These are phyloP conservation scores for Monosiga brevicollis DNA, from an alignment of 78 protist genomes.

Conservation along the genomic window DNA sequence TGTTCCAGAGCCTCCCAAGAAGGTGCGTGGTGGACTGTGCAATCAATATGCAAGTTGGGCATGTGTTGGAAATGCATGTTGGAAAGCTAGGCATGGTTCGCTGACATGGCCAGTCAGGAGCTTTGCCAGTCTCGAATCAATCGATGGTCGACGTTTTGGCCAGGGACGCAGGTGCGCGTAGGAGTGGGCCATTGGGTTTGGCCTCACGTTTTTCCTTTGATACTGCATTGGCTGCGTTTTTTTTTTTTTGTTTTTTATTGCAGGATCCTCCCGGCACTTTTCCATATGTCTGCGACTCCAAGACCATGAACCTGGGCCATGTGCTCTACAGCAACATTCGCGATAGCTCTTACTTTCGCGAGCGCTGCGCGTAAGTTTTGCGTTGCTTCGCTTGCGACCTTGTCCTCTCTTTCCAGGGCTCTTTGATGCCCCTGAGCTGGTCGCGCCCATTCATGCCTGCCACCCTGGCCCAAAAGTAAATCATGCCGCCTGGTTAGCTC, in stretches of 20 bases:
- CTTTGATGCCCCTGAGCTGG: no score
- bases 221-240: neutral
- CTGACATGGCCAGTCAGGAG: neutral
- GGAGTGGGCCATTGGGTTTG: no score
- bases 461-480: no score
- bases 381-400: no score
- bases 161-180: neutral
- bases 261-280: neutral
- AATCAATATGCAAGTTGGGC: neutral
- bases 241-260: no score
- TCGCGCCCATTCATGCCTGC: no score
- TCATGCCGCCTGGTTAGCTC: no score
- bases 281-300: neutral
- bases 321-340: neutral
- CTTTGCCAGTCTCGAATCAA: neutral
- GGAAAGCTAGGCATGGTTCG: neutral
- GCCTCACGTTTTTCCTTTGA: neutral
- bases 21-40: neutral
- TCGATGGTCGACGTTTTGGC: neutral
- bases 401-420: no score
- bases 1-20: neutral
- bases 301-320: neutral
- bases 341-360: neutral
- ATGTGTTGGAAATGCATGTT: neutral
- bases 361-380: neutral